phyloP scores from a whole-genome alignment of 2,329 filamentous ascomycete genomes.

The Trichoderma lentiforme region DNA sequence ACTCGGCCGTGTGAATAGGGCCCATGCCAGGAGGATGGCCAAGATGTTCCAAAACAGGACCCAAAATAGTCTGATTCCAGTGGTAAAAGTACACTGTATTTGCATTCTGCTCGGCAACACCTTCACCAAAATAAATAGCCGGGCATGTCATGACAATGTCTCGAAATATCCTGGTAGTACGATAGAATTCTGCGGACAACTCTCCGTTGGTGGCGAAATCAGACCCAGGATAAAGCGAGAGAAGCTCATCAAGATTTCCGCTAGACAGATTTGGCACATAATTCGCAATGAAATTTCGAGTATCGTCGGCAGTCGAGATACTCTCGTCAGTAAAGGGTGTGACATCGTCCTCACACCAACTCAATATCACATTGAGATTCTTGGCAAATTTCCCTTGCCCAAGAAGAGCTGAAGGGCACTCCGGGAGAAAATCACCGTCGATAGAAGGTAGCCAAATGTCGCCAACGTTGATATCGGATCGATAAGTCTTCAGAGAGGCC shows the following conservation, averaged over 20 bases:
- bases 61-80: constrained; percentile 54
- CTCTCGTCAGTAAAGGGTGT: constrained; percentile 40
- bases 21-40: constrained; percentile 39
- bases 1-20: constrained; percentile 50
- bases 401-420: constrained; percentile 50
- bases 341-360: constrained; percentile 48
- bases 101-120: constrained; percentile 34
- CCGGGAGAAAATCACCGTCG: constrained; percentile 41
- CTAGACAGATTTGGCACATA: constrained; percentile 39
- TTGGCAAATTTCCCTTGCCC: constrained; percentile 56
- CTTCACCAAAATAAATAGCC: constrained; percentile 40
- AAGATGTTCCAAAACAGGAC: constrained; percentile 36
- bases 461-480: constrained; percentile 43
- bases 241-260: constrained; percentile 37
- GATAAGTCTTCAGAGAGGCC: constrained; percentile 42
- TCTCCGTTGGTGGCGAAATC: constrained; percentile 41
- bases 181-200: constrained; percentile 48
- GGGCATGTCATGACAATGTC: constrained; percentile 52
- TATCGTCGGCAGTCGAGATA: constrained; percentile 40
- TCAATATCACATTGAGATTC: constrained; percentile 57
- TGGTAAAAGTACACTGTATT: constrained; percentile 47
- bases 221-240: constrained; percentile 47
- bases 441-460: constrained; percentile 50
- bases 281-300: constrained; percentile 35
- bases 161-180: constrained; percentile 46